phyloP scores from a whole-genome alignment of 2,329 filamentous ascomycete species.

The Sporothrix mexicana region DNA sequence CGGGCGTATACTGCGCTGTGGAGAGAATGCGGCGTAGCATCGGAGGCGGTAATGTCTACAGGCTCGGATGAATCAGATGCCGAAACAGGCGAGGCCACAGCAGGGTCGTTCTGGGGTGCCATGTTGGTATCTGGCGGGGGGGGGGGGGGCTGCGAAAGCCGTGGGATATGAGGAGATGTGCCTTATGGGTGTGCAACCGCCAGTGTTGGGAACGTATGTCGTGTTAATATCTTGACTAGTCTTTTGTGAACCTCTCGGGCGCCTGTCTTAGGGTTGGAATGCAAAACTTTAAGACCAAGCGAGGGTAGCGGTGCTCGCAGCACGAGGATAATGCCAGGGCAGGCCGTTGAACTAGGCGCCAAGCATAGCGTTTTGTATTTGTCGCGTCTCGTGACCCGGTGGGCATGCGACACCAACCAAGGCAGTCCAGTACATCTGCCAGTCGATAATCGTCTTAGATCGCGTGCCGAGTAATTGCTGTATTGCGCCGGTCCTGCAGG shows the following conservation, averaged over 20 bases:
- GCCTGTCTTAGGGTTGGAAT: slow-evolving; percentile 5
- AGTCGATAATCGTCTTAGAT: not conserved
- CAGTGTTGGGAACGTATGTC: not conserved
- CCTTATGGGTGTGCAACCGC: no score
- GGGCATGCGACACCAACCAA: slow-evolving; percentile 6
- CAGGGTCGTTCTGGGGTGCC: slow-evolving; percentile 24
- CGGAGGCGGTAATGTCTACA: slow-evolving; percentile 48
- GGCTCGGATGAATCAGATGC: slow-evolving; percentile 51
- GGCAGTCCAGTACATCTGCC: not conserved
- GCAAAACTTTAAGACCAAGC: not conserved
- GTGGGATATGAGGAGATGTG: no score
- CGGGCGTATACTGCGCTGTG: slow-evolving; percentile 72
- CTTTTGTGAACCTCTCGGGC: not conserved
- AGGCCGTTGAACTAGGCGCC: slow-evolving; percentile 7
- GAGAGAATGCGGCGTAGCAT: slow-evolving; percentile 60
- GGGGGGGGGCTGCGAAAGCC: not conserved
- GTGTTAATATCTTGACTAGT: not conserved
- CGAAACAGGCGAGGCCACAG: slow-evolving; percentile 43
- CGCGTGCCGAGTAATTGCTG: not conserved
- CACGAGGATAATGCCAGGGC: not conserved
- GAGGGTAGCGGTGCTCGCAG: not conserved
- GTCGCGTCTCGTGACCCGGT: no score
- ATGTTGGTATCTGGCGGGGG: slow-evolving; percentile 27
- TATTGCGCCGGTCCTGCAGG: not conserved
- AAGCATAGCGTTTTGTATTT: not conserved